A percentile compares a stretch with the other conserved stretches of the same genome.
Conservation (phyloP, 305 asterid genomes). For the Fraxinus albicans region DNA sequence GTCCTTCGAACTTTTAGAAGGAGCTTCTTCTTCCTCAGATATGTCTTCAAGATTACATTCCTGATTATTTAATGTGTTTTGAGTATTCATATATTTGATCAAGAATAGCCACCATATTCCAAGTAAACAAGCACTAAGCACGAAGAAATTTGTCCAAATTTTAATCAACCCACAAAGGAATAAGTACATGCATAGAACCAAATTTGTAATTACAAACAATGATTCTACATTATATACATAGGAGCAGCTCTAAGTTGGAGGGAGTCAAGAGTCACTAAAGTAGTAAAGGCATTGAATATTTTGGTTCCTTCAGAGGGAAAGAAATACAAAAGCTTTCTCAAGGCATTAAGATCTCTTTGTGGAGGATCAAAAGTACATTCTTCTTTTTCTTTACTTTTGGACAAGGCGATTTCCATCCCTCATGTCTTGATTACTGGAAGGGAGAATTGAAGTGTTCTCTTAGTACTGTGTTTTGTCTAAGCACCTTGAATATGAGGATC, state of each 20-base stretch:
- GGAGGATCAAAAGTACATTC: background rate
- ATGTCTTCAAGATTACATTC: constrained; percentile 93
- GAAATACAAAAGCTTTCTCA: background rate
- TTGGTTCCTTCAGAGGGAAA: background rate
- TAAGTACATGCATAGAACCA: background rate
- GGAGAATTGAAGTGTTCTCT: background rate
- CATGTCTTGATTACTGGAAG: background rate
- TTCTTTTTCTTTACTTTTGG: background rate
- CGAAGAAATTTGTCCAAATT: background rate
- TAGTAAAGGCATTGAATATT: background rate
- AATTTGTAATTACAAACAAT: background rate
- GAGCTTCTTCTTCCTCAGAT: constrained; percentile 73
- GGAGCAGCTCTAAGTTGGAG: background rate
- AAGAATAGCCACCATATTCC: background rate
- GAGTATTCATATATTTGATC: constrained; percentile 17
- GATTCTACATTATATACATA: background rate
- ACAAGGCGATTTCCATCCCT: background rate
- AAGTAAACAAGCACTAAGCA: background rate
- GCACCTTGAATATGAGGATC: background rate
- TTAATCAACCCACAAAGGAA: background rate
- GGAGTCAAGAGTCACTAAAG: background rate
- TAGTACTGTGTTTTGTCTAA: background rate
- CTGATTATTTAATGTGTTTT: constrained; percentile 35
- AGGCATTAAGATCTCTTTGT: background rate
- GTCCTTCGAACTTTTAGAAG: constrained; percentile 89